Conservation (phyloP, 768 basidiomycete genomes). For the Amanita molliuscula region DNA sequence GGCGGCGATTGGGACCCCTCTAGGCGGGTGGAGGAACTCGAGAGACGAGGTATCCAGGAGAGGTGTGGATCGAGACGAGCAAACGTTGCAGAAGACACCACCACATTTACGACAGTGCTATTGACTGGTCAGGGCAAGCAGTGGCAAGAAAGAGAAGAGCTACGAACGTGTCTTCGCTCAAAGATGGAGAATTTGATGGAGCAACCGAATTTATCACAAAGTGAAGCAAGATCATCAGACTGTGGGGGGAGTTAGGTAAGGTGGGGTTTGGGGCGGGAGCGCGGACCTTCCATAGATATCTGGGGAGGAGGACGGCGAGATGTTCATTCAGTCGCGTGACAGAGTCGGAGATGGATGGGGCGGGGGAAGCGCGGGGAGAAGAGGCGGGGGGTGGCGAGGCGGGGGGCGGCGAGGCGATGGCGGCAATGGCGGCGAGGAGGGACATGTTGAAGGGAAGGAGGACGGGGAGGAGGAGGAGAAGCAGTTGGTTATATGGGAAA, state of each 20-base stretch:
- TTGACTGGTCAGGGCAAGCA: slow-evolving; percentile 14
- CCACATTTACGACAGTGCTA: slow-evolving; percentile 84
- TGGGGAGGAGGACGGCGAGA: slow-evolving; percentile 65
- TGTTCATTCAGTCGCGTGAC: slow-evolving; percentile 49
- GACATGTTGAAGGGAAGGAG: slow-evolving; percentile 13
- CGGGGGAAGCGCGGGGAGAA: neutral
- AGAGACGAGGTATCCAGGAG: slow-evolving; percentile 70
- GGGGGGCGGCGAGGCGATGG: slow-evolving; percentile 5
- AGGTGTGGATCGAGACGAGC: slow-evolving; percentile 46
- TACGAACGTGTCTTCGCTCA: slow-evolving; percentile 66
- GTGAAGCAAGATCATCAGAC: slow-evolving; percentile 50
- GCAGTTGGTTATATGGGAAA: slow-evolving; percentile 12
- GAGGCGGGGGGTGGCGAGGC: slow-evolving; percentile 2
- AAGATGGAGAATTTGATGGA: slow-evolving; percentile 52
- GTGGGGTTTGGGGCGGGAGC: neutral
- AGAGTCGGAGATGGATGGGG: slow-evolving; percentile 11
- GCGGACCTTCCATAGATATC: slow-evolving; percentile 64
- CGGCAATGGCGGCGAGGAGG: slow-evolving; percentile 15
- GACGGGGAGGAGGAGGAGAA: slow-evolving; percentile 1
- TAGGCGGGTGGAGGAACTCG: slow-evolving; percentile 61
- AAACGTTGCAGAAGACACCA: slow-evolving; percentile 60
- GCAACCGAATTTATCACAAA: slow-evolving; percentile 72
- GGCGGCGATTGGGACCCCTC: slow-evolving; percentile 44
- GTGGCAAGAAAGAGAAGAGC: slow-evolving; percentile 2
- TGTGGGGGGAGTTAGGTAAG: slow-evolving; percentile 17